phyloP scores from a whole-genome alignment of 2,329 filamentous ascomycete genomes.

The Exophiala sp. region DNA sequence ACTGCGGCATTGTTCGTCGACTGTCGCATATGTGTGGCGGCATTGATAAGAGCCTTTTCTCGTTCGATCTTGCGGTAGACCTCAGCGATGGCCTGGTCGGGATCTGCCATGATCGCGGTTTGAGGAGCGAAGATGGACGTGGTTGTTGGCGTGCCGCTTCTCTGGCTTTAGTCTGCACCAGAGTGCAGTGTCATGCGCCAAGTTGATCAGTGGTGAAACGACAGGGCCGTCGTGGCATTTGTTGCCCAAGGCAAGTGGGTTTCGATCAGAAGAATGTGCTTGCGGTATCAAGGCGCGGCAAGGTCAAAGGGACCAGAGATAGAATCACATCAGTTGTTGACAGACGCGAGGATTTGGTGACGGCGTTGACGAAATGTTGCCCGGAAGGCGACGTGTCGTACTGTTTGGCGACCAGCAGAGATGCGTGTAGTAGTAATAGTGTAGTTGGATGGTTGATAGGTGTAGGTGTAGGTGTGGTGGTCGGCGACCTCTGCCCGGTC shows the following conservation, averaged over 20 bases:
- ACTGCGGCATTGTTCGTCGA: constrained; percentile 92
- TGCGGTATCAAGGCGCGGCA: constrained; percentile 6
- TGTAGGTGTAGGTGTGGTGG: constrained; percentile 1
- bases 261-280: constrained; percentile 10
- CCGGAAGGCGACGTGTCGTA: not conserved
- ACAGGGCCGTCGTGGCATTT: constrained; percentile 18
- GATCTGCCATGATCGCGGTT: constrained; percentile 48
- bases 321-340: constrained; percentile 1
- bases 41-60: constrained; percentile 90
- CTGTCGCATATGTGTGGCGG: constrained; percentile 89
- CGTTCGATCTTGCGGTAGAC: constrained; percentile 97
- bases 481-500: not conserved
- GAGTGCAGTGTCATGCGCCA: constrained; percentile 17
- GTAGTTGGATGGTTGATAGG: not conserved
- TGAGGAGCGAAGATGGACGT: not conserved
- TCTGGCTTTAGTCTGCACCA: constrained; percentile 10
- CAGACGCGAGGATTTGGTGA: not conserved
- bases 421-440: not conserved
- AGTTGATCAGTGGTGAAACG: constrained; percentile 2
- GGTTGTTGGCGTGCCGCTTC: constrained; percentile 2
- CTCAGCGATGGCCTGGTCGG: constrained; percentile 63
- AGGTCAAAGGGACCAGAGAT: not conserved
- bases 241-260: constrained; percentile 8
- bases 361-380: not conserved
- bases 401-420: not conserved